Evolutionary conservation across 208 protist species (phyloP).

Genomic region (Wallacemonas collosoma): DNA sequence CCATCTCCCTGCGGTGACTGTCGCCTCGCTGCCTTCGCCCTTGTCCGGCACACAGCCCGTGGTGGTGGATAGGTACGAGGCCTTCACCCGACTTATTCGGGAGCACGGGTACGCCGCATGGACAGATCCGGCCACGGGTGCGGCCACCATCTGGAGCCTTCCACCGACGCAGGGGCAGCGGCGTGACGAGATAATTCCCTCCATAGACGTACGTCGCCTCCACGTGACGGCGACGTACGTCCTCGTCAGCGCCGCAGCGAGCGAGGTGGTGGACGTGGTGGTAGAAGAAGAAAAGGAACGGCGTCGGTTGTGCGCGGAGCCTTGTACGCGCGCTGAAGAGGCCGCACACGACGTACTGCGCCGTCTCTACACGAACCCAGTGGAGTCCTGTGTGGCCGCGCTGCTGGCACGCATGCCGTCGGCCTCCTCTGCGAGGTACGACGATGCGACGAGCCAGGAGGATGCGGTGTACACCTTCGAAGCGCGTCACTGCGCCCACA

Average conservation of each 20-base stretch:
- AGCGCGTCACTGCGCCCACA: neutral
- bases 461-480: neutral
- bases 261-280: neutral
- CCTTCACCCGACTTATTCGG: conserved; percentile 2
- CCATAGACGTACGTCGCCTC: conserved; percentile 3
- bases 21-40: neutral
- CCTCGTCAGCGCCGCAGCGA: conserved; percentile 3
- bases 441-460: neutral
- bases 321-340: neutral
- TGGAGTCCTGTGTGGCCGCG: conserved; percentile 7
- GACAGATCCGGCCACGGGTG: conserved; percentile 3
- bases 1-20: neutral
- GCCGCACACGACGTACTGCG: conserved; percentile 1
- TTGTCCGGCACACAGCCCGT: no score
- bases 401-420: conserved; percentile 6
- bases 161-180: neutral
- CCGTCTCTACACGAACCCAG: conserved; percentile 6
- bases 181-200: neutral
- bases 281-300: neutral
- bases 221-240: conserved; percentile 13
- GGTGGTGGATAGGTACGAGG: neutral
- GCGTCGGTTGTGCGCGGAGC: neutral
- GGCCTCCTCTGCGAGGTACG: neutral
- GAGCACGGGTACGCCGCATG: conserved; percentile 4
- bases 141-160: conserved; percentile 4